Base-by-base conservation (phyloP, 768 basidiomycete species). In the Pholiota molesta region DNA sequence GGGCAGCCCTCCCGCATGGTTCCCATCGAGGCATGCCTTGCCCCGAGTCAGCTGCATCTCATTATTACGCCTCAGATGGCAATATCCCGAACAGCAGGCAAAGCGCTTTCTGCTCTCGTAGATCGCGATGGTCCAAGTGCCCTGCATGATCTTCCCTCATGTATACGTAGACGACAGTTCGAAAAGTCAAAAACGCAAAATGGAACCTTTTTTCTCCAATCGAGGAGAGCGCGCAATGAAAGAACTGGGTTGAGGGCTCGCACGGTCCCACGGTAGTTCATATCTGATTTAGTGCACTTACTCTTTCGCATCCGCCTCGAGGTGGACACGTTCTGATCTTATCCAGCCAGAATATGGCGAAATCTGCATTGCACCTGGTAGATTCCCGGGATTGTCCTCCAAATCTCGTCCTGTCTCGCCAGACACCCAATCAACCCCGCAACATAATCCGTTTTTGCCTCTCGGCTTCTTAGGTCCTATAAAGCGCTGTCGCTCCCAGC, bases 281-380 rank as follows among this genome's bases (percentile, higher is more conserved):
- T 40, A 56, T 56, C 55, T 29, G 55, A 65, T 59, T 62, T 62
- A 62, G 57, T 55, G 53, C 55, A n/a, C n/a, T 49, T 60, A 37
- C 52, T 59, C 60, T 67, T 69, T 59, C 62, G 60, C 58, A 42
- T 60, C 49, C 59, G 69, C 69, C 69, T 69, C 69, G 78, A 78
- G 81, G 80, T 69, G 63, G 65, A 72, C 81, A 82, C 81, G 81
- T 82, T 73, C 62, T 78, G 78, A 80, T 81, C 76, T 77, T 75
- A 73, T 75, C 75, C 76, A 68, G 47, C 60, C 61, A 68, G 67
- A 73, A 77, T 76, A 74, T 73, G 66, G 66, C 56, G 49, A 61
- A 70, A 71, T 68, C 63, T 73, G 66, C 63, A 65, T 68, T 65
- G 72, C 72, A 68, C 66, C 72, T 71, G 72, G 21, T 40, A 37